A percentile compares a stretch with the other conserved stretches of the same genome.
phyloP scores from a whole-genome alignment of 306 rosid genomes.

The Inga oerstediana region DNA sequence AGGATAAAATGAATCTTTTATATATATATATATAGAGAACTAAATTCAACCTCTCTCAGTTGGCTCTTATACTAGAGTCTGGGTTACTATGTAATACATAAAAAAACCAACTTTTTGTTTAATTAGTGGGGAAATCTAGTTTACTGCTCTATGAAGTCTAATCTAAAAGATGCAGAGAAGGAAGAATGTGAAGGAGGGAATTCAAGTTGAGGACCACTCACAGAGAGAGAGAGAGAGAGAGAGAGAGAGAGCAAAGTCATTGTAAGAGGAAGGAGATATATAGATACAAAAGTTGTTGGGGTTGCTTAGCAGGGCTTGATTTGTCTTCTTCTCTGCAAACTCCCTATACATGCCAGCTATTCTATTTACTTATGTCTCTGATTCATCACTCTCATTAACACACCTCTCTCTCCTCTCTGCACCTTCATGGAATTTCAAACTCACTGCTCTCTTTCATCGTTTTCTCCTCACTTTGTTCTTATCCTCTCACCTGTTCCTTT shows the following conservation, averaged over 20 bases:
- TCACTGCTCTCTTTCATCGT: background rate
- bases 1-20: no score
- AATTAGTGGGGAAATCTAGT: background rate
- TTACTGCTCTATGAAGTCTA: background rate
- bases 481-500: background rate
- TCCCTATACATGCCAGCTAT: background rate
- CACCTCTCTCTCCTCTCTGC: background rate
- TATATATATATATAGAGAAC: no score
- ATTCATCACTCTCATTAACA: background rate
- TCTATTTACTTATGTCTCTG: background rate
- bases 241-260: background rate
- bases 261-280: background rate
- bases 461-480: background rate
- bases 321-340: background rate
- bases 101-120: background rate
- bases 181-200: background rate
- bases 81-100: no score
- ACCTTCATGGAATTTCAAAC: background rate
- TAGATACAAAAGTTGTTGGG: background rate
- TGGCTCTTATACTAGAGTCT: rapidly evolving
- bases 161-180: background rate
- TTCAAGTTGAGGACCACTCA: background rate
- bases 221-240: background rate
- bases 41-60: no score
- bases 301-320: background rate